Conservation (phyloP, 176 grass and related monocot genomes). For the Elymus sibiricus region DNA sequence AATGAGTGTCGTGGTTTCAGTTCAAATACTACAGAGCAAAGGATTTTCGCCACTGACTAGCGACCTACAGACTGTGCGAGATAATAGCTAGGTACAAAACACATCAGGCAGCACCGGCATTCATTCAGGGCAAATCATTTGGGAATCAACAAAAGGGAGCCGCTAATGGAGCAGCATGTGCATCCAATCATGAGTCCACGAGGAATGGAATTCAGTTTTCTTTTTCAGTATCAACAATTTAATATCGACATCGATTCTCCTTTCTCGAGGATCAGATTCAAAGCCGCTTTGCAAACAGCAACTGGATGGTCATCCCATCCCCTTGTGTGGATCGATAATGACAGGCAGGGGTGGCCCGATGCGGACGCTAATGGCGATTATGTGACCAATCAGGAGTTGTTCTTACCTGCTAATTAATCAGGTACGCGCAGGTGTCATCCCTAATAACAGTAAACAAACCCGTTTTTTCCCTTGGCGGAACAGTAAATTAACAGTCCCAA, state of each 20-base stretch:
- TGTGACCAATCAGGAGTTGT: not conserved
- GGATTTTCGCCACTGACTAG: constrained; percentile 13
- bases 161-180: not conserved
- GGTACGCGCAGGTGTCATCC: not conserved
- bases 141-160: not conserved
- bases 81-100: not conserved
- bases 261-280: constrained; percentile 23
- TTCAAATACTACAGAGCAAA: not conserved
- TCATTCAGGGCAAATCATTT: not conserved
- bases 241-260: not conserved
- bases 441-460: not conserved
- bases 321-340: not conserved
- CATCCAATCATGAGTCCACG: constrained; percentile 17
- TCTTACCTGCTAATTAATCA: constrained; percentile 19
- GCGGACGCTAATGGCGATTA: not conserved
- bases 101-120: not conserved
- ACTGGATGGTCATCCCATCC: not conserved
- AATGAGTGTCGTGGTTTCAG: too few relatives aligned
- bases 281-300: constrained; percentile 3
- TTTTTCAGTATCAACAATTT: not conserved
- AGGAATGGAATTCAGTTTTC: not conserved
- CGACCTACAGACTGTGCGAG: not conserved
- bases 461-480: not conserved
- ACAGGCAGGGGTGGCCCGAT: constrained; percentile 3
- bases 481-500: not conserved